A percentile compares a stretch with the other conserved stretches of the same genome.
Conservation (phyloP, 2,329 filamentous ascomycete species). For the Huntiella decipiens region DNA sequence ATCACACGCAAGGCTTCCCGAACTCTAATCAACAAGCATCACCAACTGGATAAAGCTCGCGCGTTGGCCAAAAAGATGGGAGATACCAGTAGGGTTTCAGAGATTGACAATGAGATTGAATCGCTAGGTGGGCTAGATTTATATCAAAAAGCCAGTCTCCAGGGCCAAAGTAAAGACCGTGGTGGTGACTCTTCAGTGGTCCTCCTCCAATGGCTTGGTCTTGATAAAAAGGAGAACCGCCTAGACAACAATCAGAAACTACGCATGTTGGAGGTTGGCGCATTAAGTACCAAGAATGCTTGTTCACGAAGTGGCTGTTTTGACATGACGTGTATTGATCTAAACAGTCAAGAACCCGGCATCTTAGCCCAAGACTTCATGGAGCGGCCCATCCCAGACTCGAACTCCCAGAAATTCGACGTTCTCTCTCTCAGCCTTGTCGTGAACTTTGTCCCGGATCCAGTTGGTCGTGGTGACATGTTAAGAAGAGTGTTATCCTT, state of each 20-base stretch:
- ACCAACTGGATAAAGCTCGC: constrained; percentile 44
- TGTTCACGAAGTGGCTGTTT: constrained; percentile 58
- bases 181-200: constrained; percentile 48
- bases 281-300: constrained; percentile 66
- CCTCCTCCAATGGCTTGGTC: constrained; percentile 40
- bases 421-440: constrained; percentile 84
- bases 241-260: constrained; percentile 18
- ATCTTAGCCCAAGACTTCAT: constrained; percentile 91
- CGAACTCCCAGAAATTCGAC: constrained; percentile 52
- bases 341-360: constrained; percentile 65
- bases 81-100: constrained; percentile 27
- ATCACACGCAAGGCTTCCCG: constrained; percentile 48
- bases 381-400: constrained; percentile 53
- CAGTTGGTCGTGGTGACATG: constrained; percentile 64
- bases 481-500: constrained; percentile 57
- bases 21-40: constrained; percentile 44
- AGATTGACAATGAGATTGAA: constrained; percentile 33
- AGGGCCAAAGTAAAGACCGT: constrained; percentile 44
- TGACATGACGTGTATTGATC: constrained; percentile 65
- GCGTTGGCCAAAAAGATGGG: constrained; percentile 34
- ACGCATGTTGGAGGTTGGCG: constrained; percentile 72
- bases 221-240: constrained; percentile 12
- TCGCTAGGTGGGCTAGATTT: constrained; percentile 40
- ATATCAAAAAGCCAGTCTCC: constrained; percentile 50
- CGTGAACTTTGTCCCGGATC: constrained; percentile 79